Base-by-base conservation (phyloP, 331 rosid species). In the Malus hybrid region DNA sequence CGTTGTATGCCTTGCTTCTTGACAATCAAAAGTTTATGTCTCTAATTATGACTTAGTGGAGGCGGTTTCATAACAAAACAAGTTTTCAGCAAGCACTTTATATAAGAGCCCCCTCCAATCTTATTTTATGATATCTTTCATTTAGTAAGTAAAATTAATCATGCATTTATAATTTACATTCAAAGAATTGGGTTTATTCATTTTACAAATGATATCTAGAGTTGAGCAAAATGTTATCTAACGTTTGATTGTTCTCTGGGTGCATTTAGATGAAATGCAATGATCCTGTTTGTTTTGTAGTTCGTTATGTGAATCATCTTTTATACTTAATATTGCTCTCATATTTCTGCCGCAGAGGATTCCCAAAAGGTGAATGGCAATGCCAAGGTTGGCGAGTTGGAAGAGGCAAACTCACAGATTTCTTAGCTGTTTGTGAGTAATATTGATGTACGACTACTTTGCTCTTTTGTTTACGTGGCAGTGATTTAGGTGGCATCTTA, bases 311-410 rank as follows among this genome's bases (percentile, higher is more conserved):
- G 44, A 36, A 36, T 70, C 44, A 11, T 60, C 61, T 66, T 67
- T 76, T 44, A 72, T 75, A 32, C 66, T 64, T 39, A 53, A 64
- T 56, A 28, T 70, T 69, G 7, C 68, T 32, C 53, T 65, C 62
- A n/a, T 42, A 42, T 19, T 39, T 64, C 72, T 71, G 75, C 74
- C 65, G 42, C 93, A 93, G 98, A 93, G 84, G 98, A 91, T 67
- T 52, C 87, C 79, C 96, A 81, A 72, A 93, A 87, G 83, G 87
- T 73, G 53, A 93, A 91, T 78, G 96, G 96, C 84, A 86, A 77
- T 62, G 83, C 87, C 79, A 91, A 88, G 82, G 72, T 78, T 70
- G 86, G 90, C 6, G 97, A 87, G 42, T 80, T 78, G 36, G 97
- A 93, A 3, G 96, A 83, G 65, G 89, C 87, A 30, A 89, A 87